Conservation (phyloP, 495 filamentous ascomycete species). For the Penicillium pancosmium region DNA sequence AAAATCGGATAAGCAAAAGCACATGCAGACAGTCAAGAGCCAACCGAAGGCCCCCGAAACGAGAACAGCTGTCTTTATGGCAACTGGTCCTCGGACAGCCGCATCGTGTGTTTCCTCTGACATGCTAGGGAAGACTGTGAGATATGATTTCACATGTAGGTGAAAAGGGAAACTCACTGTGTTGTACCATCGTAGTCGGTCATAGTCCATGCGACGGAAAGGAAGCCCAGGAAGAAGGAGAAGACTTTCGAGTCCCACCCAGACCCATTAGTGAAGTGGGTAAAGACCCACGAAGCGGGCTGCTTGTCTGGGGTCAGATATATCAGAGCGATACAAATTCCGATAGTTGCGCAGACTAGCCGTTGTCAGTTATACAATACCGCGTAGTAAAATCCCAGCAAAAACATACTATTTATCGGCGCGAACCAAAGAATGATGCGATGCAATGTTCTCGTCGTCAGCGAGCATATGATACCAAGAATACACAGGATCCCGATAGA, state of each 20-base stretch:
- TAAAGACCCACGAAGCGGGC: constrained; percentile 67
- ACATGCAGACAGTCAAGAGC: constrained; percentile 68
- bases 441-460: constrained; percentile 66
- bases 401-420: constrained; percentile 63
- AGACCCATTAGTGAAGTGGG: constrained; percentile 65
- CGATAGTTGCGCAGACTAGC: constrained; percentile 56
- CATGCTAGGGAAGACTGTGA: constrained; percentile 48
- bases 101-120: constrained; percentile 76
- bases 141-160: not conserved
- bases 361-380: constrained; percentile 7
- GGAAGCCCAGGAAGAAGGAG: constrained; percentile 68
- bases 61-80: constrained; percentile 64
- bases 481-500: constrained; percentile 59
- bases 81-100: constrained; percentile 64
- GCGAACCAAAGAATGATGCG: constrained; percentile 71
- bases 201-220: constrained; percentile 77
- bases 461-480: constrained; percentile 65
- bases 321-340: constrained; percentile 64
- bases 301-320: constrained; percentile 66
- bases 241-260: constrained; percentile 67
- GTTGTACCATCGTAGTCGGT: constrained; percentile 77
- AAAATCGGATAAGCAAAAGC: constrained; percentile 69
- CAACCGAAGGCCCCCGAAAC: constrained; percentile 68
- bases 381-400: not conserved
- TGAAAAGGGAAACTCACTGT: constrained; percentile 47